Evolutionary conservation across 768 basidiomycete species (phyloP), one percentile per base, ranked within the genome.

Genomic region (Gymnopilus dilepis): DNA sequence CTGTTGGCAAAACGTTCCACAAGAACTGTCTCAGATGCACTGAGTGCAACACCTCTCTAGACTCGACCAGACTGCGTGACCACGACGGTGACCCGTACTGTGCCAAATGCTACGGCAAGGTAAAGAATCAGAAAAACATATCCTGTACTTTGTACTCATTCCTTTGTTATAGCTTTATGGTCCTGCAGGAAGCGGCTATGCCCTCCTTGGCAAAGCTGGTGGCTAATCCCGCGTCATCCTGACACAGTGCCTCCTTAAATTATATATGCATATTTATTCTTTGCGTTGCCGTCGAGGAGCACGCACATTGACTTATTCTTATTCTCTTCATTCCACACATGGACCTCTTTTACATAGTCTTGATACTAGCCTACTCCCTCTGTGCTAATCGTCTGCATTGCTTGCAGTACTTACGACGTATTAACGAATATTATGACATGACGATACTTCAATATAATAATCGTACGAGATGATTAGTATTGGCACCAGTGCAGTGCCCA

Each of bases 1-100:
- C 92, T 0, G 82, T 91, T 13, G 90, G 90, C 7, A 90, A 91
- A 78, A 90, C 88, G 15, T 94, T 80, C 74, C 92, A 94, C 65
- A 92, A 91, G 68, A 77, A 75, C 15, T 94, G 92, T 68, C 73
- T 94, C 65, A 79, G 92, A n/a, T 94, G 92, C 70, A 80, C 82
- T 8, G 88, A 88, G 65, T 94, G 92, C 67, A 82, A 78, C 57
- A 85, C 86, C 0, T 68, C 78, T 6, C 76, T 94, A n/a, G 91
- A 93, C 67, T 90, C 91, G 31, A 87, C 78, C 47, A 82, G 86
- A 21, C 72, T 94, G 58, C 83, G 89, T 26, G 92, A 94, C 71
- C 89, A 89, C 68, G 90, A 91, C 45, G 92, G 88, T 1, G 80
- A 84, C 12, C 89, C 90, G 12, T 78, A 85, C 37, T 94, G 92